Conservation (phyloP, 108 stramenopile genomes). For the Mayamaea pseudoterrestris region DNA sequence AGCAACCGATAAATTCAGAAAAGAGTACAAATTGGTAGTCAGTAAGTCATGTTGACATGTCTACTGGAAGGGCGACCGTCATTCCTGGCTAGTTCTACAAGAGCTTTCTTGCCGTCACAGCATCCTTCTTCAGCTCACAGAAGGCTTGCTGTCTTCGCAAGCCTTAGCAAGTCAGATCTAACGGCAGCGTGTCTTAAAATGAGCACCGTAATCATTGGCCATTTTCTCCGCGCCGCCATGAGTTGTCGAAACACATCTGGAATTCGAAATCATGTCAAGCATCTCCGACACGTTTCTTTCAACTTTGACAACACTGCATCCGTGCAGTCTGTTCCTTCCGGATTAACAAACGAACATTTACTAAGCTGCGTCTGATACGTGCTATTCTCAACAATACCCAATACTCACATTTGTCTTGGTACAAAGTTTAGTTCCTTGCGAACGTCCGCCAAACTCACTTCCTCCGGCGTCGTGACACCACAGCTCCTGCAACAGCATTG, state of each 20-base stretch:
- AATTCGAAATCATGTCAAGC: constrained; percentile 37
- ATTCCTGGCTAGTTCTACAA: constrained; percentile 40
- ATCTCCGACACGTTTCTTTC: constrained; percentile 62
- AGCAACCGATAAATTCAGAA: not conserved
- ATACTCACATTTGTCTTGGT: constrained; percentile 86
- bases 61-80: constrained; percentile 53
- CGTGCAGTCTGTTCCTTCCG: constrained; percentile 34
- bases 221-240: constrained; percentile 79
- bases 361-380: constrained; percentile 43
- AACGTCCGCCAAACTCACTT: constrained; percentile 96
- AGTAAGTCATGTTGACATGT: constrained; percentile 21
- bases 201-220: constrained; percentile 80
- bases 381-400: constrained; percentile 97
- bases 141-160: constrained; percentile 85
- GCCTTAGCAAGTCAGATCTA: constrained; percentile 88
- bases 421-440: constrained; percentile 98
- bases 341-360: constrained; percentile 39
- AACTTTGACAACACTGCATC: constrained; percentile 39
- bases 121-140: constrained; percentile 40
- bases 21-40: not conserved
- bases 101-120: constrained; percentile 39
- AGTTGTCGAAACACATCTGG: constrained; percentile 69
- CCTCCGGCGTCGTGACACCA: constrained; percentile 99
- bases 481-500: constrained; percentile 60
- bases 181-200: constrained; percentile 79